phyloP scores from a whole-genome alignment of 495 filamentous ascomycete genomes.

The Glonium stellatum region DNA sequence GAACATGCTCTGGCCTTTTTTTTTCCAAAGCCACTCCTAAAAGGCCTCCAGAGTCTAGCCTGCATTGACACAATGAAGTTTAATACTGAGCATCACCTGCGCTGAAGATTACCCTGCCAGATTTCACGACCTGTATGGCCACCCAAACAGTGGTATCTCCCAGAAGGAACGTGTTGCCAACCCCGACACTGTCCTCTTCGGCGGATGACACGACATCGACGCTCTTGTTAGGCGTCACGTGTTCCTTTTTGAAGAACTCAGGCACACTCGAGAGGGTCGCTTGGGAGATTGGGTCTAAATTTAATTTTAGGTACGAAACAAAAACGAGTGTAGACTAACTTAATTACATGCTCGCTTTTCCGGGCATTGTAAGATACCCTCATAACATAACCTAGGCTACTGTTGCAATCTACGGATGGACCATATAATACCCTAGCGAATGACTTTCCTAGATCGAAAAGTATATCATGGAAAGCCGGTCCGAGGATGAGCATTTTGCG shows the following conservation, averaged over 20 bases:
- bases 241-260: conserved; percentile 43
- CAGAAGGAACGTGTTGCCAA: background rate
- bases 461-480: conserved; percentile 45
- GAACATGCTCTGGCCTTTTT: background rate
- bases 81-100: background rate
- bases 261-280: conserved; percentile 34
- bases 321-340: conserved; percentile 35
- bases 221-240: conserved; percentile 43
- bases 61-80: background rate
- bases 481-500: conserved; percentile 24
- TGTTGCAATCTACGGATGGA: conserved; percentile 39
- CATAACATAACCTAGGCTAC: conserved; percentile 29
- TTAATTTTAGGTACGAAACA: conserved; percentile 39
- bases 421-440: conserved; percentile 32
- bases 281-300: conserved; percentile 42
- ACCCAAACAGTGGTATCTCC: background rate
- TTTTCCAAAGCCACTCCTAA: background rate
- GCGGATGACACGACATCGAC: conserved; percentile 55
- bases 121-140: background rate
- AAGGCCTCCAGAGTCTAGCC: background rate
- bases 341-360: conserved; percentile 24
- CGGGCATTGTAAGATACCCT: conserved; percentile 17
- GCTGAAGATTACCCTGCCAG: background rate
- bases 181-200: conserved; percentile 34
- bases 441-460: conserved; percentile 38